Conservation (phyloP, 1,139 yeast genomes). For the Saccharomyces pastorianus region DNA sequence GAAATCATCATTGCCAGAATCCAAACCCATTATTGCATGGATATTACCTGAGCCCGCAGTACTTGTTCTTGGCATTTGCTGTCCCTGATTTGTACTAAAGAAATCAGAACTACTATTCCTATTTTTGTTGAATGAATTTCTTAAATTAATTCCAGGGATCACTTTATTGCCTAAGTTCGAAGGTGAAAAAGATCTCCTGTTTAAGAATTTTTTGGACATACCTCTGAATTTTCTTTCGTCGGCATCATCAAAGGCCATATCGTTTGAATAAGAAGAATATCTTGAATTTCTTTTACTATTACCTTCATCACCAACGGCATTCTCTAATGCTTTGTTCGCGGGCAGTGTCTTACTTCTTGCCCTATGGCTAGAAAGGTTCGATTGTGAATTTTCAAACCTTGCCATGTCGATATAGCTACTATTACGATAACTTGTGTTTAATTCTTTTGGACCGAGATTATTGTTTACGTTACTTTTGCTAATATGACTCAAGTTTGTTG, state of each 20-base stretch:
- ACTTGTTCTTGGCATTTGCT: conserved; percentile 12
- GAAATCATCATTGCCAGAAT: conserved; percentile 8
- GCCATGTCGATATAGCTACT: conserved; percentile 14
- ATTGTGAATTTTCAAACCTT: conserved; percentile 9
- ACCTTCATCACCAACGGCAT: conserved; percentile 5
- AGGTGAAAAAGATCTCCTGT: conserved; percentile 28
- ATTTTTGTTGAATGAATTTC: conserved; percentile 18
- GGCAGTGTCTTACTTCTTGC: conserved; percentile 24
- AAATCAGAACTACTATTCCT: conserved; percentile 11
- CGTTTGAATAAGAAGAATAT: conserved; percentile 14
- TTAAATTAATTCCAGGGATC: conserved; percentile 19
- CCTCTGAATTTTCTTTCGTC: conserved; percentile 23
- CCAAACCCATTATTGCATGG: conserved; percentile 14
- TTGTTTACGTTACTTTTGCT: neutral
- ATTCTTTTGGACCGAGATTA: neutral
- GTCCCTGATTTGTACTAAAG: neutral
- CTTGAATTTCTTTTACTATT: conserved; percentile 14
- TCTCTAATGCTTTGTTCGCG: conserved; percentile 9
- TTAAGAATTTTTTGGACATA: conserved; percentile 21
- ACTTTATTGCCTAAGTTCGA: conserved; percentile 21
- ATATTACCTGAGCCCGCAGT: conserved; percentile 13
- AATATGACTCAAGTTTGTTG: neutral
- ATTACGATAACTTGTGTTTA: conserved; percentile 8
- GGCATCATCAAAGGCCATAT: conserved; percentile 7
- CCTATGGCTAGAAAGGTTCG: conserved; percentile 8